These are phyloP conservation scores for Alloascoidea africana DNA, from an alignment of 805 yeast genomes.

Conservation along the genomic window DNA sequence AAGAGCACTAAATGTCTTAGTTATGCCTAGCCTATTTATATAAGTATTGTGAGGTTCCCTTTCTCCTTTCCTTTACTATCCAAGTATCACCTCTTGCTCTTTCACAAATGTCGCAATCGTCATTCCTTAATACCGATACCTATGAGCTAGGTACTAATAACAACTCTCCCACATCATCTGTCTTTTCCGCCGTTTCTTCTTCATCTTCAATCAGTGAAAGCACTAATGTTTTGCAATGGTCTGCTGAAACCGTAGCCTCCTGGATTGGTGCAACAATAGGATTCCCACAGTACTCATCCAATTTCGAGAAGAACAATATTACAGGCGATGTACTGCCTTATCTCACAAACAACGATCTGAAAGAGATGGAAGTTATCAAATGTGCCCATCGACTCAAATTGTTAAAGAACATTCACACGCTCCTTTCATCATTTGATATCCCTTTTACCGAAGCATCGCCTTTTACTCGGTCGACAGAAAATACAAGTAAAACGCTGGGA, in stretches of 20 bases:
- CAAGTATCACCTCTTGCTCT: too few relatives aligned
- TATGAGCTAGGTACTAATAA: too few relatives aligned
- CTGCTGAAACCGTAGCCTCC: not conserved
- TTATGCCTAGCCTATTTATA: too few relatives aligned
- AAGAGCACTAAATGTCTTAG: too few relatives aligned
- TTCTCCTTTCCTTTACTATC: too few relatives aligned
- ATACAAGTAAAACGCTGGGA: too few relatives aligned
- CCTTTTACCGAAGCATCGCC: too few relatives aligned
- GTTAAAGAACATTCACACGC: slow-evolving; percentile 44
- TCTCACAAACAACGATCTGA: slow-evolving; percentile 53
- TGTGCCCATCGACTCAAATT: slow-evolving; percentile 43
- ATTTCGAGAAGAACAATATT: slow-evolving; percentile 42
- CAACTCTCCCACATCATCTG: not conserved
- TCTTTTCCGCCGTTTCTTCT: not conserved
- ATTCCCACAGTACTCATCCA: not conserved
- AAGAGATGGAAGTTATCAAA: slow-evolving; percentile 49
- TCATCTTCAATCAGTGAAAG: not conserved
- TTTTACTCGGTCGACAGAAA: too few relatives aligned
- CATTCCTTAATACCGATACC: too few relatives aligned
- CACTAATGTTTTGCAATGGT: not conserved
- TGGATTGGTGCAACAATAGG: not conserved
- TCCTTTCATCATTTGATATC: not conserved
- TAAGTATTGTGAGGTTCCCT: too few relatives aligned
- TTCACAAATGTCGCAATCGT: too few relatives aligned
- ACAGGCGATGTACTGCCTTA: slow-evolving; percentile 62